Evolutionary conservation across 805 yeast species (phyloP).

Genomic region (Myxozyma nipponensis): DNA sequence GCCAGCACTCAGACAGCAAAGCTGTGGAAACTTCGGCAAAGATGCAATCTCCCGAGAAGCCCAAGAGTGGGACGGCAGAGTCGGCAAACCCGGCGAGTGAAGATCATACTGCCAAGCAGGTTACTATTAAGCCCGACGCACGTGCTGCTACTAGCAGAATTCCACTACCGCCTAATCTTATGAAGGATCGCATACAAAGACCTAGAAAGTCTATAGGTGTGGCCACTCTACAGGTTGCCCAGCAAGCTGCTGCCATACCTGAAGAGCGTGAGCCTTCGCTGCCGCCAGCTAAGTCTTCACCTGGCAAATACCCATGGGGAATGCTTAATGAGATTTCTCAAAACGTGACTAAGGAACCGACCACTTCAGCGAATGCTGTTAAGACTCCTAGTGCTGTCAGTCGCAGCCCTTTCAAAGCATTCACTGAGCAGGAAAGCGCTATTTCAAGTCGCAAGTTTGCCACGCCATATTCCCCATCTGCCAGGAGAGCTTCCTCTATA

Average conservation of each 20-base stretch:
- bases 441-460: too few species aligned
- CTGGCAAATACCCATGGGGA: not conserved
- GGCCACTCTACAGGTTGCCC: not conserved
- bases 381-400: not conserved
- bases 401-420: not conserved
- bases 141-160: not conserved
- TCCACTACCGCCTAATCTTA: not conserved
- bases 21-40: slow-evolving; percentile 1
- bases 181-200: not conserved
- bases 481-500: too few species aligned
- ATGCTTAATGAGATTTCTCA: not conserved
- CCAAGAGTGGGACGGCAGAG: not conserved
- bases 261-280: too few species aligned
- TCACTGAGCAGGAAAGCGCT: too few species aligned
- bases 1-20: not conserved
- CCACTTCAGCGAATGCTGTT: not conserved
- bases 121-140: not conserved
- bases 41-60: not conserved
- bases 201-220: not conserved
- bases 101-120: too few species aligned
- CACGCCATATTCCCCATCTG: too few species aligned
- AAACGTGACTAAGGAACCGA: not conserved
- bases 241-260: not conserved
- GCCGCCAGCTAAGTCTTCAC: not conserved
- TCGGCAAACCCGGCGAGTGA: not conserved